Percentiles rank a stretch among this genome's conserved stretches.
Conservation (phyloP, 352 stramenopile genomes). For the Globisporangium recalcitrans region DNA sequence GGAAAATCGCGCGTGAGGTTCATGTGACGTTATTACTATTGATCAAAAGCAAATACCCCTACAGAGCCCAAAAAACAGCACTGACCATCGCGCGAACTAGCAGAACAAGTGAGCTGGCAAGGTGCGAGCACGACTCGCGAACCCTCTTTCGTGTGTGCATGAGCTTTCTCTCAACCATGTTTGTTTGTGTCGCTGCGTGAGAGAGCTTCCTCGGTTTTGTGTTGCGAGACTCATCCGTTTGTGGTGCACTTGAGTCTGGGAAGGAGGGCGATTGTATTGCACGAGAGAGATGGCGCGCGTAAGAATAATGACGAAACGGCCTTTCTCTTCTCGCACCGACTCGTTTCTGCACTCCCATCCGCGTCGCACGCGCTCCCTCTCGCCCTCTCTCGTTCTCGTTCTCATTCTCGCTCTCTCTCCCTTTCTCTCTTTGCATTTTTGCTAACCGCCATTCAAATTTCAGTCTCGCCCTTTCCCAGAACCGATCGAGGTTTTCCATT, state of each 20-base stretch:
- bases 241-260: too few relatives aligned
- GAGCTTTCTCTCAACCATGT: too few relatives aligned
- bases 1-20: too few relatives aligned
- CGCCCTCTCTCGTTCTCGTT: too few relatives aligned
- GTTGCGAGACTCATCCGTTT: not conserved
- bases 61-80: too few relatives aligned
- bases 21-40: too few relatives aligned
- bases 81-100: too few relatives aligned
- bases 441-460: not conserved
- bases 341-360: not conserved
- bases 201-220: not conserved
- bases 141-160: too few relatives aligned
- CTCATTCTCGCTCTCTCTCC: not conserved
- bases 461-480: not conserved
- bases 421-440: constrained; percentile 1
- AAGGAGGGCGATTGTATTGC: not conserved
- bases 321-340: not conserved
- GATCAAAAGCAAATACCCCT: too few relatives aligned
- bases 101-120: too few relatives aligned
- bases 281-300: not conserved
- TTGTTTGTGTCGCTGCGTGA: too few relatives aligned
- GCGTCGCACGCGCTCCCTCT: not conserved
- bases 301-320: constrained; percentile 14
- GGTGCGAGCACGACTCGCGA: too few relatives aligned
- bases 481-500: not conserved